Evolutionary conservation across 352 stramenopile genomes (phyloP), one percentile per base, ranked within the genome.

Genomic region (Blastocystis sp.): DNA sequence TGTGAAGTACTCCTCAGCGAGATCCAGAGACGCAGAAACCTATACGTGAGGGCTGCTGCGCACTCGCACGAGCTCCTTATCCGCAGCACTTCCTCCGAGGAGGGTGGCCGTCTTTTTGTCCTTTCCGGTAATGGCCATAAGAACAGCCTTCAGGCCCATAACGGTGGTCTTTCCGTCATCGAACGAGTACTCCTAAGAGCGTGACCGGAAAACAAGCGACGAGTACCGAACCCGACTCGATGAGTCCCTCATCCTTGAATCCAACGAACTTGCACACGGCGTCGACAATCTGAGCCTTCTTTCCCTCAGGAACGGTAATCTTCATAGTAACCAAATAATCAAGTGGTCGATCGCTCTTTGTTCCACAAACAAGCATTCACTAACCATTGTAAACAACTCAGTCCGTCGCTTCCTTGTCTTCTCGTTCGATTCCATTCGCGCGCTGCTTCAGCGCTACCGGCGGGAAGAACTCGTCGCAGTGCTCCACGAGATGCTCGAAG

Each of bases 141-240:
- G 54, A 40, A 81, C 69, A 16, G 49, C 46, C 40, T 81, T 81
- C 48, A 81, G 32, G 2, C 69, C 69, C 14, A 44, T 65, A 29
- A 64, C 69, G 24, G 49, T 61, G 21, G 49, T 81, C 69, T 81
- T 81, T 63, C 69, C 69, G 32, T 81, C 69, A 32, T 81, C 69
- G n/a, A 51, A 59, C 9, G 27, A 24, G 29, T 44, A 81, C 36
- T 81, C 69, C 69, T 81, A 64, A n/a, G 9, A 34, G 8, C 3
- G 32, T 64, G 6, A 81, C 3, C 7, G 8, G 24, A 34, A 21
- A 8, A 81, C 4, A 8, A 29, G 44, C 0, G 53, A 1, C 4
- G 32, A 4, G 29, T 46, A 81, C 69, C 61, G 44, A 24, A 40
- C 69, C 69, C 61, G 32, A n/a, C 69, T 81, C 69, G 29, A 64